These are phyloP conservation scores for Gentiana straminea DNA, from an alignment of 257 asterid genomes.

Conservation along the genomic window DNA sequence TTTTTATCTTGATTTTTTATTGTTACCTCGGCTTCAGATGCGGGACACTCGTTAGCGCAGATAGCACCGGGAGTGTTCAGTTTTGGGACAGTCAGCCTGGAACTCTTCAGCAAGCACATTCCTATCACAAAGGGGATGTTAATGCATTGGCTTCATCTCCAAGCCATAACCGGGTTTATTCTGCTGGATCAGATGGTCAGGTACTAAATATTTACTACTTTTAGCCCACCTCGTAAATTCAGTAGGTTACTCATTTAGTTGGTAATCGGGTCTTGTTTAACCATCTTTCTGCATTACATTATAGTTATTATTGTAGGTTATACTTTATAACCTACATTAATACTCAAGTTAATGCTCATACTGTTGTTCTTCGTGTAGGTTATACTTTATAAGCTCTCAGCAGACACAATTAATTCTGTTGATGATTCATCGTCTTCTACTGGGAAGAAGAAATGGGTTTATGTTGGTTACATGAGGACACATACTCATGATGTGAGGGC, in stretches of 20 bases:
- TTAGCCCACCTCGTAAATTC: neutral
- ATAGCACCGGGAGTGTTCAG: slow-evolving; percentile 83
- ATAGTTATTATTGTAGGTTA: too few relatives aligned
- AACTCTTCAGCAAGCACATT: slow-evolving; percentile 75
- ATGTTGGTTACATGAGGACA: slow-evolving; percentile 63
- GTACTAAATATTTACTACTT: slow-evolving; percentile 22
- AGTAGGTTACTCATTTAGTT: too few relatives aligned
- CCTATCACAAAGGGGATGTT: slow-evolving; percentile 87
- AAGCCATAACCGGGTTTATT: slow-evolving; percentile 72
- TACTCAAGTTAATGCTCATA: slow-evolving; percentile 2
- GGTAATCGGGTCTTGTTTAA: too few relatives aligned
- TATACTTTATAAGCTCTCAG: slow-evolving; percentile 65
- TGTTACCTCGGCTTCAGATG: slow-evolving; percentile 23
- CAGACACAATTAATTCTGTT: slow-evolving; percentile 33
- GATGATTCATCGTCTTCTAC: slow-evolving; percentile 22
- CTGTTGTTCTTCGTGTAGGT: slow-evolving; percentile 30
- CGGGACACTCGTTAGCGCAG: slow-evolving; percentile 64
- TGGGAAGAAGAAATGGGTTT: slow-evolving; percentile 60
- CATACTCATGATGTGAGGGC: slow-evolving; percentile 97
- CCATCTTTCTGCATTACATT: too few relatives aligned
- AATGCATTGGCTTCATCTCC: slow-evolving; percentile 85
- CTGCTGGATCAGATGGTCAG: slow-evolving; percentile 99
- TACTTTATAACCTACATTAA: neutral
- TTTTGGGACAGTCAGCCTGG: slow-evolving; percentile 91
- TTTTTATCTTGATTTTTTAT: neutral